Conservation (phyloP, 257 asterid species). For the Fraxinus quadrangulata region DNA sequence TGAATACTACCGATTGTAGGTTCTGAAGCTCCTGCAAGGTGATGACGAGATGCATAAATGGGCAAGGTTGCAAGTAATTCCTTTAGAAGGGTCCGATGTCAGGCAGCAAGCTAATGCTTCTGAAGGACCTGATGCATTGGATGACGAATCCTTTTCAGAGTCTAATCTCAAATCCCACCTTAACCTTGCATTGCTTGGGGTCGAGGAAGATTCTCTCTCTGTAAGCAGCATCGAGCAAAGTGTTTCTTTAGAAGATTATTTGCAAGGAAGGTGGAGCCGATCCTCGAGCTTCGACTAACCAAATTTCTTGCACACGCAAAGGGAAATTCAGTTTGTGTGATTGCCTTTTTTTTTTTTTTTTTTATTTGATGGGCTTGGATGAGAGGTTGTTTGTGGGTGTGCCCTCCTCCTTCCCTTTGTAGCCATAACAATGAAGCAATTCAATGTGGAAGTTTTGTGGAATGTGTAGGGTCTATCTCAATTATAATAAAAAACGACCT, state of each 20-base stretch:
- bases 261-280: conserved; percentile 81
- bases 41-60: conserved; percentile 63
- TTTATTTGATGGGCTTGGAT: conserved; percentile 54
- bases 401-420: conserved; percentile 81
- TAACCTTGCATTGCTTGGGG: conserved; percentile 81
- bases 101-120: conserved; percentile 28
- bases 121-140: conserved; percentile 61
- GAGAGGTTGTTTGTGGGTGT: conserved; percentile 77
- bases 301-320: conserved; percentile 15
- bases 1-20: conserved; percentile 34
- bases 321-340: conserved; percentile 22
- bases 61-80: conserved; percentile 71
- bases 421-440: conserved; percentile 29
- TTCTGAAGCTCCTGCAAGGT: conserved; percentile 80
- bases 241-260: conserved; percentile 74
- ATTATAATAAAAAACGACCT: conserved; percentile 8
- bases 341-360: conserved; percentile 29
- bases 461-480: conserved; percentile 10
- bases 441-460: conserved; percentile 27
- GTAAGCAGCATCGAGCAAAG: conserved; percentile 82
- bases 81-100: conserved; percentile 46
- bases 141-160: conserved; percentile 62
- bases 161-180: conserved; percentile 77
- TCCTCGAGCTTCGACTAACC: conserved; percentile 87
- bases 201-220: conserved; percentile 73